phyloP scores from a whole-genome alignment of 495 filamentous ascomycete genomes.

The Penicillium macrosclerotiorum region DNA sequence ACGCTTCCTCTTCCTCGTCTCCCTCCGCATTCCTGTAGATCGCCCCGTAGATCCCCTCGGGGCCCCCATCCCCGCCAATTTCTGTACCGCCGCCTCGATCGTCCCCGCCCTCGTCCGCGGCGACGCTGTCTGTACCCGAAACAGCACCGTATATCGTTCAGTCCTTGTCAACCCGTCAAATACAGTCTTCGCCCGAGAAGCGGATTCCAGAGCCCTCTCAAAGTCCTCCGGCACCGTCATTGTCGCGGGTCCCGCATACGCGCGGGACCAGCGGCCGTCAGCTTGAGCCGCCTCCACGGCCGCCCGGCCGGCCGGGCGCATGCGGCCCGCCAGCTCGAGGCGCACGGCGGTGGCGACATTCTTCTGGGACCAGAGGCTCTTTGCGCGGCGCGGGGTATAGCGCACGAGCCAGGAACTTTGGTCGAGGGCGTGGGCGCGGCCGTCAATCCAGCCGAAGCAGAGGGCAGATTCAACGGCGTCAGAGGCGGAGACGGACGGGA shows the following conservation, averaged over 20 bases:
- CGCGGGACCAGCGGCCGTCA: slow-evolving; percentile 55
- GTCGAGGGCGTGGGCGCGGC: slow-evolving; percentile 44
- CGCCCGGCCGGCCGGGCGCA: slow-evolving; percentile 44
- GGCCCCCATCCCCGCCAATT: slow-evolving; percentile 11
- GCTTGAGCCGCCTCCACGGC: slow-evolving; percentile 52
- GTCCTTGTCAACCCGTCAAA: slow-evolving; percentile 42
- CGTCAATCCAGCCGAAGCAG: slow-evolving; percentile 62
- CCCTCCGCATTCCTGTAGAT: too few relatives aligned
- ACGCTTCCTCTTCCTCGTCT: slow-evolving; percentile 1
- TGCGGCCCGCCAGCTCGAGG: slow-evolving; percentile 41
- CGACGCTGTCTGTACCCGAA: slow-evolving; percentile 38
- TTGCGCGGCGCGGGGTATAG: slow-evolving; percentile 53
- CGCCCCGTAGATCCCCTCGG: not conserved
- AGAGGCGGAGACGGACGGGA: slow-evolving; percentile 46
- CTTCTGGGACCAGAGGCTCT: slow-evolving; percentile 53
- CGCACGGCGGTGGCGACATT: slow-evolving; percentile 44
- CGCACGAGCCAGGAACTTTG: slow-evolving; percentile 43
- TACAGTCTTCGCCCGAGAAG: slow-evolving; percentile 28
- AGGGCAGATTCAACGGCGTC: slow-evolving; percentile 55
- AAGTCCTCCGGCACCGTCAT: slow-evolving; percentile 48
- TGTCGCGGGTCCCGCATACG: slow-evolving; percentile 46
- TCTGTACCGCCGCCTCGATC: slow-evolving; percentile 21
- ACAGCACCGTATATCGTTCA: slow-evolving; percentile 43
- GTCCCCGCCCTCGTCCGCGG: slow-evolving; percentile 14
- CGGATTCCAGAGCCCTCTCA: slow-evolving; percentile 23